Conservation (phyloP, 306 rosid genomes). For the Mucuna pruriens region DNA sequence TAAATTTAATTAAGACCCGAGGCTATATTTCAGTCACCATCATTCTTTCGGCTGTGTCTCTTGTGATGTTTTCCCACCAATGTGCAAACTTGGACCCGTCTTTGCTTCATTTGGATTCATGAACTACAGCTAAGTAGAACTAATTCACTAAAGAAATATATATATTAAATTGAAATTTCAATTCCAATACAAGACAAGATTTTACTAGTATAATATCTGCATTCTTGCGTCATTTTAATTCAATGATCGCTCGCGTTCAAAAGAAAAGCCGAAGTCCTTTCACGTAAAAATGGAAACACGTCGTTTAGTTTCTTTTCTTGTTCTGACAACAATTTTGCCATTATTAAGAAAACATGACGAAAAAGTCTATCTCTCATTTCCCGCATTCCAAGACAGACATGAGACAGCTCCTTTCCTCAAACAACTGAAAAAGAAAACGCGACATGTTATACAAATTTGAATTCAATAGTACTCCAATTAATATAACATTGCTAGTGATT, state of each 20-base stretch:
- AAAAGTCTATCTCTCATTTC: background rate
- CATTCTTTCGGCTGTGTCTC: constrained; percentile 61
- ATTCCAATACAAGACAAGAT: constrained; percentile 12
- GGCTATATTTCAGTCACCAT: constrained; percentile 45
- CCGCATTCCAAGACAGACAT: background rate
- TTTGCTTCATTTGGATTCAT: constrained; percentile 3
- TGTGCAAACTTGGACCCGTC: constrained; percentile 25
- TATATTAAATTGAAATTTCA: background rate
- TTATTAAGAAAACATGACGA: background rate
- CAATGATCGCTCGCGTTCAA: constrained; percentile 9
- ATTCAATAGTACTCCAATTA: too few relatives aligned
- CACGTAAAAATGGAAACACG: background rate
- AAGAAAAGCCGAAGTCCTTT: background rate
- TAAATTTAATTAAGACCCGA: background rate
- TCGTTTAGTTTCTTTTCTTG: background rate
- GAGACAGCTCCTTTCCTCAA: background rate
- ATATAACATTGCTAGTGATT: too few relatives aligned
- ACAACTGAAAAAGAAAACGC: background rate
- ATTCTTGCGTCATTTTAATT: background rate
- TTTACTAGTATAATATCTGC: background rate
- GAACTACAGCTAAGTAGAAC: background rate
- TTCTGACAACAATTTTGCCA: background rate
- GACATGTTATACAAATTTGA: too few relatives aligned
- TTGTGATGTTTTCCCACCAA: constrained; percentile 37
- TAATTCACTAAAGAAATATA: background rate